Conservation (phyloP, 78 protist species). For the Dictyostelium capitatum region DNA sequence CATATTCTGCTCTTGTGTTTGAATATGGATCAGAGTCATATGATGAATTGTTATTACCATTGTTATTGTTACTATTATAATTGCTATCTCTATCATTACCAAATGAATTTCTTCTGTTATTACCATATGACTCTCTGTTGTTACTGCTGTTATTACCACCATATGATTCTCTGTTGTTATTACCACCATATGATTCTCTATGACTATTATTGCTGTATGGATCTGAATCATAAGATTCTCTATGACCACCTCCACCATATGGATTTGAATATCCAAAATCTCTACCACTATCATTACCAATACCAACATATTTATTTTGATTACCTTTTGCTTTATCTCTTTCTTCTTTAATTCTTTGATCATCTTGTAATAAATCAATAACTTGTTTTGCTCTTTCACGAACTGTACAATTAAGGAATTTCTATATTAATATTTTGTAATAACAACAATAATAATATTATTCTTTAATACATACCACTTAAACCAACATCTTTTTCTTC, state of each 20-base stretch:
- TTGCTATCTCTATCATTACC: slow-evolving; percentile 13
- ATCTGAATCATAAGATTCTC: slow-evolving; percentile 17
- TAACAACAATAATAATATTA: not conserved
- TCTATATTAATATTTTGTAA: not conserved
- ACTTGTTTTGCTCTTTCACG: slow-evolving; percentile 84
- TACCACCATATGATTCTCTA: slow-evolving; percentile 47
- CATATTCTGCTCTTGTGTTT: slow-evolving; percentile 5
- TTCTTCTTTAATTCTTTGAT: slow-evolving; percentile 76
- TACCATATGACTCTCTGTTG: slow-evolving; percentile 47
- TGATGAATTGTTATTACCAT: not conserved
- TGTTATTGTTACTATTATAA: not conserved
- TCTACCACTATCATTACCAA: slow-evolving; percentile 70
- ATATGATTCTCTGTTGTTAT: not conserved
- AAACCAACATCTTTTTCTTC: slow-evolving; percentile 86
- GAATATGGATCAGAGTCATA: slow-evolving; percentile 40
- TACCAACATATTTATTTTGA: slow-evolving; percentile 84
- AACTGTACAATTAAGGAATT: not conserved
- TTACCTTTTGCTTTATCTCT: slow-evolving; percentile 79
- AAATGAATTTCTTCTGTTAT: not conserved
- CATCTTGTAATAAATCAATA: slow-evolving; percentile 80
- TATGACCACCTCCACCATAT: slow-evolving; percentile 33
- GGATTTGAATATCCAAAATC: not conserved
- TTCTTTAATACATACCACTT: slow-evolving; percentile 77
- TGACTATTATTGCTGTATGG: not conserved
- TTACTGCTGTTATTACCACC: slow-evolving; percentile 32